Conservation (phyloP, 2,329 filamentous ascomycete species). For the Zelopaecilomyces penicillatus region DNA sequence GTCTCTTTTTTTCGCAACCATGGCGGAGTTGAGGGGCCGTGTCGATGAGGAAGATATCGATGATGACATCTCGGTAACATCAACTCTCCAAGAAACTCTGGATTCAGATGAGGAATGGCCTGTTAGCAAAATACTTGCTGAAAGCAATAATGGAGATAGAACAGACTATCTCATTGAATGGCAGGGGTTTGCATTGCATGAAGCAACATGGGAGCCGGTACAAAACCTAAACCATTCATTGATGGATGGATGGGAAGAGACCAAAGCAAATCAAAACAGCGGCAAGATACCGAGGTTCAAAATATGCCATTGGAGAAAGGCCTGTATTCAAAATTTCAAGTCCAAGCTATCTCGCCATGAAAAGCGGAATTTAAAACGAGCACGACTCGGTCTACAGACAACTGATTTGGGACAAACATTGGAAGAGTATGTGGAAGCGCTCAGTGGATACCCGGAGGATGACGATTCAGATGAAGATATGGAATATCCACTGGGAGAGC, state of each 20-base stretch:
- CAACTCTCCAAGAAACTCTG: constrained; percentile 22
- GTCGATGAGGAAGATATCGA: constrained; percentile 4
- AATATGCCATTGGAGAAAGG: constrained; percentile 28
- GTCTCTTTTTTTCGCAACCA: no score
- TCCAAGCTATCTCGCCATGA: constrained; percentile 29
- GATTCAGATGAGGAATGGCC: constrained; percentile 38
- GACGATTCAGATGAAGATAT: no score
- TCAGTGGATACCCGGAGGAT: neutral
- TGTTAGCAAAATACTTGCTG: constrained; percentile 44
- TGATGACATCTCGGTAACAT: constrained; percentile 24
- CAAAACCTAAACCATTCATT: constrained; percentile 33
- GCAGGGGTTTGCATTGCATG: constrained; percentile 25
- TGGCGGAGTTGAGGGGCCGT: no score
- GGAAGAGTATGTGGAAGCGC: constrained; percentile 13
- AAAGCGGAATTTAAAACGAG: constrained; percentile 37
- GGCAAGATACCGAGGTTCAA: constrained; percentile 28
- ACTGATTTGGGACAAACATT: constrained; percentile 14
- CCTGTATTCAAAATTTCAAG: constrained; percentile 17
- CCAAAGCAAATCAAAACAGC: constrained; percentile 25
- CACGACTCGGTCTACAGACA: constrained; percentile 24
- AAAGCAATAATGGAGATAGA: constrained; percentile 24
- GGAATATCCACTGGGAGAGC: no score
- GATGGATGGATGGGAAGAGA: constrained; percentile 34
- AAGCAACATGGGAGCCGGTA: constrained; percentile 43
- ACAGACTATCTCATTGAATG: constrained; percentile 29